Base-by-base conservation (phyloP, 2,329 filamentous ascomycete species). In the Tolypocladium ophioglossoides region DNA sequence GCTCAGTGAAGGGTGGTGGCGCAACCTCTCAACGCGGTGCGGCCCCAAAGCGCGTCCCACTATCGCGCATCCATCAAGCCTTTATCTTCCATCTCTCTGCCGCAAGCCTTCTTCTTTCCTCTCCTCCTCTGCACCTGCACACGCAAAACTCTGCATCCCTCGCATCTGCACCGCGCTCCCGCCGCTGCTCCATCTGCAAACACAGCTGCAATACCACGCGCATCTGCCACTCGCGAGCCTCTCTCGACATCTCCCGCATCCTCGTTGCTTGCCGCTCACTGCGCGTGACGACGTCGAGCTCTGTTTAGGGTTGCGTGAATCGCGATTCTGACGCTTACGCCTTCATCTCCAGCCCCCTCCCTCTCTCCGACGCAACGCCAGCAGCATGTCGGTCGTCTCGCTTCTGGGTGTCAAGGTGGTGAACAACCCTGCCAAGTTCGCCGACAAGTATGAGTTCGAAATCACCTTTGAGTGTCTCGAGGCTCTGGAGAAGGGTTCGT, bases 401-500 rank as follows among this genome's bases (percentile, higher is more conserved):
- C 85, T 99, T 56, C 83, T 99, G 62, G 92, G 92, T 68, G 94
- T 99, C 66, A 89, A 94, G 73, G 89, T 99, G 63, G 80, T 91
- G 70, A 97, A 99, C 82, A 99, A 99, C 77, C 94, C 94, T 66
- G 91, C 94, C 66, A 84, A 87, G 63, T 97, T 99, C 75, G 87
- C 84, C 64, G 88, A 92, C 70, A 85, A 90, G 53, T 99, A 99
- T 72, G 85, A 94, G 72, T 96, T 99, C 63, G 92, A 99, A 74
- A 97, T 99, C 70, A 99, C 94, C 20, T 99, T 99, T 59, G 94
- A 99, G 74, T 97, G 94, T 67, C 83, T 97, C 27, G 94, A 99
- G 76, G 83, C 87, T 62, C 82, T 99, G 40, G 89, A 95, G 70
- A 96, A 96, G 74, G 91, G 91, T 91, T 72, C 35, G 72, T 59